phyloP scores from a whole-genome alignment of 768 basidiomycete species.

The Suillus subaureus region DNA sequence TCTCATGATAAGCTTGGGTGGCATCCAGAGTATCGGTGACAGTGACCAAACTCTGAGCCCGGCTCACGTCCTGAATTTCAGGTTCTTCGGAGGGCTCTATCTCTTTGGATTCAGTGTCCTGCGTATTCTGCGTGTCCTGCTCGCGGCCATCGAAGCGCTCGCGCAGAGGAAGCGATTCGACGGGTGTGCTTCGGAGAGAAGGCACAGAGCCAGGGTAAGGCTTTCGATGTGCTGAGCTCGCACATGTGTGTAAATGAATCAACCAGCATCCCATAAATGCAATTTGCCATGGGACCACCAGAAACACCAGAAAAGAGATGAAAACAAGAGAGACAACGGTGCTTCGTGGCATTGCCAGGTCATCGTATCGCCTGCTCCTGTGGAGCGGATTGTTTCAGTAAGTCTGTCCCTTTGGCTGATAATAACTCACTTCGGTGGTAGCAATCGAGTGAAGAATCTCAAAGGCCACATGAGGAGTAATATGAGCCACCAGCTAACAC shows the following conservation, averaged over 20 bases:
- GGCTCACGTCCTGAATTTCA: not conserved
- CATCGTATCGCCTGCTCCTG: constrained; percentile 31
- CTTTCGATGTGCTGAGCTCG: constrained; percentile 26
- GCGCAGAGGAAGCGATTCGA: constrained; percentile 25
- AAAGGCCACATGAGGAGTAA: constrained; percentile 48
- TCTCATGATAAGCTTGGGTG: constrained; percentile 46
- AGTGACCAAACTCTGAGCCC: not conserved
- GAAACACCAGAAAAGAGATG: constrained; percentile 65
- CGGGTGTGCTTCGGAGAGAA: constrained; percentile 28
- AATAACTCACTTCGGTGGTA: constrained; percentile 19
- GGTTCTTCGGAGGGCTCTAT: constrained; percentile 13
- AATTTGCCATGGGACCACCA: constrained; percentile 91
- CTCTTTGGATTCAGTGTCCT: constrained; percentile 12
- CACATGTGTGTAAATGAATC: constrained; percentile 74
- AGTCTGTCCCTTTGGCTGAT: not conserved
- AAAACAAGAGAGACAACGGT: constrained; percentile 60
- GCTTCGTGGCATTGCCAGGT: constrained; percentile 43
- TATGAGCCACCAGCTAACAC: constrained; percentile 59
- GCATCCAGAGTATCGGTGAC: not conserved
- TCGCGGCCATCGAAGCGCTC: not conserved
- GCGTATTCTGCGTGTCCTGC: not conserved
- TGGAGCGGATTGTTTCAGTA: not conserved
- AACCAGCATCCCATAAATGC: constrained; percentile 84
- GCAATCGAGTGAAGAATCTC: constrained; percentile 19
- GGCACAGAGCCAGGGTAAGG: constrained; percentile 25